Evolutionary conservation across 2,329 filamentous ascomycete species (phyloP), one percentile per base, ranked within the genome.

Genomic region (Metarhizium anisopliae): DNA sequence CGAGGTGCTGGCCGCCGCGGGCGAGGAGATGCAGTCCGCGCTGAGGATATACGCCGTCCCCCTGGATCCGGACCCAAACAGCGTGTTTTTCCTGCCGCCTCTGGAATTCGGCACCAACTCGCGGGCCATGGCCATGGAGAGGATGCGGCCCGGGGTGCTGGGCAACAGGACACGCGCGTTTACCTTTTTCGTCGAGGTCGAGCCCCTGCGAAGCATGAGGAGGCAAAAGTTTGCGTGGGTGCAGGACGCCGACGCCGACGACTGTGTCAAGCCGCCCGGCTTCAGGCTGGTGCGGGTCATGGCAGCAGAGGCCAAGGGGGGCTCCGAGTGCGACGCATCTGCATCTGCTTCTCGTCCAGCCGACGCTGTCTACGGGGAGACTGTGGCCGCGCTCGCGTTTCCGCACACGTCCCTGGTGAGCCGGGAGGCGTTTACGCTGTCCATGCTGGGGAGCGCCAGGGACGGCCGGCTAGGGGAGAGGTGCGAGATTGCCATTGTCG

Each of bases 201-300:
- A 53, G 40, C 51, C 51, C 6, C 18, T 53, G 5, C 20, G 40
- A n/a, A 42, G 25, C 13, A 29, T 38, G 18, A 53, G 29, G 40
- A 45, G 51, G 30, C 51, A 53, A 20, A 53, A 53, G 29, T 53
- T 53, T 35, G 36, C 36, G 30, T 53, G 51, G 51, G 51, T 47
- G 20, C 51, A 53, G 29, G 5, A 45, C 10, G 4, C 11, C 16
- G 40, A 30, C 14, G 29, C 1, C 10, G 51, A 32, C 3, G 30
- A 8, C 8, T 2, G 43, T 5, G 18, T 6, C 43, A 47, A 25
- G n/a, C 3, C 6, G 13, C 20, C 6, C 20, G 25, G 43, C 43
- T 47, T 47, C 13, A 47, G 20, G n/a, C 43, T 47, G 6, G 43
- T 53, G n/a, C 25, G 51, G 6, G 25, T 36, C 38, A 7, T 53